Percentiles rank a stretch among this genome's conserved stretches.
Conservation (phyloP, 2,329 filamentous ascomycete genomes). For the Nemania serpens region DNA sequence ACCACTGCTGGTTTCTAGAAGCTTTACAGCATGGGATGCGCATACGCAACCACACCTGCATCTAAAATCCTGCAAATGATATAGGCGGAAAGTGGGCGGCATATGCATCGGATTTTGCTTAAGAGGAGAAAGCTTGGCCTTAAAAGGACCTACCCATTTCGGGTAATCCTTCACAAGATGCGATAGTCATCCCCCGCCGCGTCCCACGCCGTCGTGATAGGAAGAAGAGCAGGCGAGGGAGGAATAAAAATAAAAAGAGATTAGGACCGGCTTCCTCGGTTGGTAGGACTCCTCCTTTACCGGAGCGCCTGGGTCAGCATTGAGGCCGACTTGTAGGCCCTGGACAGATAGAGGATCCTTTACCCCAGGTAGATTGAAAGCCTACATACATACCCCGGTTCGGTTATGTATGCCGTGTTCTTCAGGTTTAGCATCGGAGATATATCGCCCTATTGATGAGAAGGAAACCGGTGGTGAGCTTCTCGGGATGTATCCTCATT, state of each 20-base stretch:
- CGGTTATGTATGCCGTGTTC: slow-evolving; percentile 19
- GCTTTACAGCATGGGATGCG: not conserved
- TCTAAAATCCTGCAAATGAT: slow-evolving; percentile 15
- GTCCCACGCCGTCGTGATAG: slow-evolving; percentile 7
- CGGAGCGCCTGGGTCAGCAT: not conserved
- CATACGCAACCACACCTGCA: slow-evolving; percentile 17
- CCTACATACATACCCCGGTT: slow-evolving; percentile 16
- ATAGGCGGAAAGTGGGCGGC: slow-evolving; percentile 21
- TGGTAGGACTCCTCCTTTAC: slow-evolving; percentile 1
- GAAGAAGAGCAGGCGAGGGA: not conserved
- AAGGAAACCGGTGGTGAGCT: slow-evolving; percentile 2
- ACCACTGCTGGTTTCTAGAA: slow-evolving; percentile 13
- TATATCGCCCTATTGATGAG: slow-evolving; percentile 18
- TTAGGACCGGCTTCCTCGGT: not conserved
- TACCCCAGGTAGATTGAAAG: too few species aligned
- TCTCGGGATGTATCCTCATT: slow-evolving; percentile 16
- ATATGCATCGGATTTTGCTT: slow-evolving; percentile 21
- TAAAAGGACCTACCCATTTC: slow-evolving; percentile 8
- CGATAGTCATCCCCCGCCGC: not conserved
- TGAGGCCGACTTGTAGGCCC: not conserved
- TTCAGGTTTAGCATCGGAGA: slow-evolving; percentile 13
- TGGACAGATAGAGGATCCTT: too few species aligned
- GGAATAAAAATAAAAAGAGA: not conserved
- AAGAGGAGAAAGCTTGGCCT: slow-evolving; percentile 16
- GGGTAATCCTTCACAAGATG: slow-evolving; percentile 2